Base-by-base conservation (phyloP, 352 stramenopile genomes). In the Phytophthora hibernalis region DNA sequence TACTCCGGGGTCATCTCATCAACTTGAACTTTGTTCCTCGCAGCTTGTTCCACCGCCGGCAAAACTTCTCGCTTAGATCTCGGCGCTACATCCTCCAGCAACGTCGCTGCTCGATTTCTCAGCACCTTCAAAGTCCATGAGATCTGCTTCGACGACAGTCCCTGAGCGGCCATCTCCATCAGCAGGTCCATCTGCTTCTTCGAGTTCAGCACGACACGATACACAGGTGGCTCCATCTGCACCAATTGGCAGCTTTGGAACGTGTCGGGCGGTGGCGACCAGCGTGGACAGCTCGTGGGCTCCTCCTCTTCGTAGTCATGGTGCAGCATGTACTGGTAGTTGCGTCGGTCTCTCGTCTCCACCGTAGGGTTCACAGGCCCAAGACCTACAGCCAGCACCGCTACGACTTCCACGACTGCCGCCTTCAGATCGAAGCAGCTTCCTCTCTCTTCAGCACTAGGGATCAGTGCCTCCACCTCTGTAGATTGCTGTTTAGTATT, bases 361-460 rank as follows among this genome's bases (percentile, higher is more conserved):
- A 73, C 65, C 11, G 59, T 65, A 5, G 65, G 37, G 15, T 73
- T 56, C 2, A 68, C 38, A 13, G 62, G 53, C 9, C 54, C 49
- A n/a, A 59, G 38, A 12, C 63, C 63, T 16, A 62, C 56, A 13
- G 59, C 67, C 22, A 77, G 33, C 11, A 70, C 64, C 11, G 67
- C 49, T n/a, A 71, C 69, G 37, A 77, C 18, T 38, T 77, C 65
- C 22, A 77, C 52, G 28, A 78, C 66, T 5, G 35, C 20, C 31
- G 52, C 44, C 26, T 61, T 72, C 15, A 66, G 35, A 43, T 76
- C 54, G 49, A 64, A 65, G 33, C 45, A 56, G 16, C 63, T 43
- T 37, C 47, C 49, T 52, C 47, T 38, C 35, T 65, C 48, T 16
- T 60, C 31, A 20, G n/a, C 22, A 45, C 62, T 68, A 22, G 59